These are phyloP conservation scores for Paramecium pentaurelia DNA, from an alignment of 73 alveolate genomes.

Conservation along the genomic window DNA sequence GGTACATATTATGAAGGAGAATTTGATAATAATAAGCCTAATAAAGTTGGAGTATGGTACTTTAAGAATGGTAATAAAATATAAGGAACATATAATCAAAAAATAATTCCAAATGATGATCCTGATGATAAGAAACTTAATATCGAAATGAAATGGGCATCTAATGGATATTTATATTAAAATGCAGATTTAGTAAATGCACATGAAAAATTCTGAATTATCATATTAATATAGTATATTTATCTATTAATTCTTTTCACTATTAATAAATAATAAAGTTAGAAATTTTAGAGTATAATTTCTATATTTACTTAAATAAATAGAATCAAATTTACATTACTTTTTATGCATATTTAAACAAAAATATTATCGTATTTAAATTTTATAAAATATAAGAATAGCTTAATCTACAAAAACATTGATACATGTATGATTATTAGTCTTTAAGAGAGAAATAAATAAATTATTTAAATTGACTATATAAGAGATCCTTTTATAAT, in stretches of 20 bases:
- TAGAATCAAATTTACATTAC: too few relatives aligned
- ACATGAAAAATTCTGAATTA: constrained; percentile 38
- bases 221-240: neutral
- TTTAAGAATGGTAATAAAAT: constrained; percentile 88
- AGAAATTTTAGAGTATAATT: too few relatives aligned
- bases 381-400: too few relatives aligned
- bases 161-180: constrained; percentile 45
- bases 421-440: neutral
- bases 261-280: too few relatives aligned
- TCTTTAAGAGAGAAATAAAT: neutral
- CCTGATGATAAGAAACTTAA: constrained; percentile 75
- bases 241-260: neutral
- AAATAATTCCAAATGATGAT: constrained; percentile 70
- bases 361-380: too few relatives aligned
- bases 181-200: constrained; percentile 51
- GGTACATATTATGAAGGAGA: constrained; percentile 93
- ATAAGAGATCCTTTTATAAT: neutral
- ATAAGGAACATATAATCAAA: constrained; percentile 81
- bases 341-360: too few relatives aligned
- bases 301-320: too few relatives aligned
- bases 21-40: constrained; percentile 92
- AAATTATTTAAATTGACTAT: neutral
- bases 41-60: constrained; percentile 88
- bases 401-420: neutral
- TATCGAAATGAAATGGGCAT: constrained; percentile 58